Evolutionary conservation across 2,329 filamentous ascomycete species (phyloP).

Genomic region (Dryadomyces quercus-mongolicae): DNA sequence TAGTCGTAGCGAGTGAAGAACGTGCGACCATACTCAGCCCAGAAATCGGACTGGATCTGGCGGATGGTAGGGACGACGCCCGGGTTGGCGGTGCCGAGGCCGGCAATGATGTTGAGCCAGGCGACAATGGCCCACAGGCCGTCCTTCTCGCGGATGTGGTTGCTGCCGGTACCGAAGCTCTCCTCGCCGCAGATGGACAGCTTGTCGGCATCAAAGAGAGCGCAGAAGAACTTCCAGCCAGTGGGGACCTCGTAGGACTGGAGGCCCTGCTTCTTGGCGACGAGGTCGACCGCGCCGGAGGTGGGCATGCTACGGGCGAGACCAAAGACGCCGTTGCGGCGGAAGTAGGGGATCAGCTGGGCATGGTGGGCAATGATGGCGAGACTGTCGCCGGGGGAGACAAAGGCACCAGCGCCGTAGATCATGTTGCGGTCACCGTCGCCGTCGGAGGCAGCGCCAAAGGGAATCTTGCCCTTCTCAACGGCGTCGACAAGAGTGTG

Average conservation of each 20-base stretch:
- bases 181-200: constrained; percentile 98
- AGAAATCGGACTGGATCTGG: constrained; percentile 95
- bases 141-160: constrained; percentile 99
- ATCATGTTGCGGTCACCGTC: constrained; percentile 99
- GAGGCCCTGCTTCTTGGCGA: constrained; percentile 87
- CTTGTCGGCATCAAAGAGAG: constrained; percentile 86
- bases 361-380: constrained; percentile 98
- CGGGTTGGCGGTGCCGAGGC: constrained; percentile 71
- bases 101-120: constrained; percentile 98
- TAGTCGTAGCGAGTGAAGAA: constrained; percentile 99
- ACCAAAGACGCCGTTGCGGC: constrained; percentile 91
- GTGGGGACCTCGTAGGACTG: constrained; percentile 94
- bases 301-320: constrained; percentile 97
- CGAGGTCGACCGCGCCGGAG: constrained; percentile 86
- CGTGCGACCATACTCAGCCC: constrained; percentile 87
- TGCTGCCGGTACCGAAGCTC: constrained; percentile 93
- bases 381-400: constrained; percentile 91
- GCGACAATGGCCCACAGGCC: constrained; percentile 95
- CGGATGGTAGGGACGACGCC: constrained; percentile 80
- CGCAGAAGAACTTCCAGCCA: constrained; percentile 99
- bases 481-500: constrained; percentile 90
- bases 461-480: constrained; percentile 83
- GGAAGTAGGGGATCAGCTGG: constrained; percentile 94
- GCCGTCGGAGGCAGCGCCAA: constrained; percentile 91
- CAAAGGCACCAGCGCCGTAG: constrained; percentile 91